Percentiles rank a stretch among this genome's conserved stretches.
Conservation (phyloP, 306 rosid species). For the Abrus precatorius region DNA sequence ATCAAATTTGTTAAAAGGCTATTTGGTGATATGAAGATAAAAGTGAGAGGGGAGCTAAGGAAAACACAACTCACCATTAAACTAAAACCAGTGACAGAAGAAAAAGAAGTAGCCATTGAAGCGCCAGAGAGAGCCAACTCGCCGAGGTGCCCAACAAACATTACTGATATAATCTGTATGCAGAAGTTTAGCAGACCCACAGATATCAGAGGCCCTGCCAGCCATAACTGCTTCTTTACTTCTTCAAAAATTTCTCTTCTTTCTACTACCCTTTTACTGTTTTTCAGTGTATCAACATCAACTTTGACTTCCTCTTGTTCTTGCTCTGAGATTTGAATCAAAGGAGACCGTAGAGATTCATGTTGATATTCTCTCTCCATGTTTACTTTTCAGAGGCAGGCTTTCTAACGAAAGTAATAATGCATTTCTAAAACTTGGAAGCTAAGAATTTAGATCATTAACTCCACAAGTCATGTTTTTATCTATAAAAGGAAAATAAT, state of each 20-base stretch:
- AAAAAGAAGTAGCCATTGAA: conserved; percentile 74
- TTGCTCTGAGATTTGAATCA: conserved; percentile 41
- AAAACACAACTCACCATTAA: conserved; percentile 61
- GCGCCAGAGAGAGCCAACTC: conserved; percentile 66
- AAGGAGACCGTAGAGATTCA: conserved; percentile 45
- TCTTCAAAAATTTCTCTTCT: conserved; percentile 51
- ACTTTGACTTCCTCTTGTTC: conserved; percentile 34
- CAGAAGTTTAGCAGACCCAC: conserved; percentile 56
- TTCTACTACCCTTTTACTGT: not conserved
- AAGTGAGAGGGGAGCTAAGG: not conserved
- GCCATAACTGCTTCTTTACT: conserved; percentile 76
- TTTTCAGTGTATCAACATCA: not conserved
- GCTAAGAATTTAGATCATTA: too few species aligned
- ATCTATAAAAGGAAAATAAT: too few species aligned
- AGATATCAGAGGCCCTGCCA: conserved; percentile 66
- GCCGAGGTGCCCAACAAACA: conserved; percentile 79
- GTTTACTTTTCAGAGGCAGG: not conserved
- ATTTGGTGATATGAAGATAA: not conserved
- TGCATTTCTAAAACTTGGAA: too few species aligned
- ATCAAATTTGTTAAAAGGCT: not conserved
- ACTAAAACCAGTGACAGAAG: conserved; percentile 72
- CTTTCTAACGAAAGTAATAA: too few species aligned
- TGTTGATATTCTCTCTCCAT: conserved; percentile 53
- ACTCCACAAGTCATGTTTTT: too few species aligned
- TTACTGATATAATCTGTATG: conserved; percentile 65